These are phyloP conservation scores for Coemansia sp. DNA, from an alignment of 192 early-diverging fungal species.

Conservation along the genomic window DNA sequence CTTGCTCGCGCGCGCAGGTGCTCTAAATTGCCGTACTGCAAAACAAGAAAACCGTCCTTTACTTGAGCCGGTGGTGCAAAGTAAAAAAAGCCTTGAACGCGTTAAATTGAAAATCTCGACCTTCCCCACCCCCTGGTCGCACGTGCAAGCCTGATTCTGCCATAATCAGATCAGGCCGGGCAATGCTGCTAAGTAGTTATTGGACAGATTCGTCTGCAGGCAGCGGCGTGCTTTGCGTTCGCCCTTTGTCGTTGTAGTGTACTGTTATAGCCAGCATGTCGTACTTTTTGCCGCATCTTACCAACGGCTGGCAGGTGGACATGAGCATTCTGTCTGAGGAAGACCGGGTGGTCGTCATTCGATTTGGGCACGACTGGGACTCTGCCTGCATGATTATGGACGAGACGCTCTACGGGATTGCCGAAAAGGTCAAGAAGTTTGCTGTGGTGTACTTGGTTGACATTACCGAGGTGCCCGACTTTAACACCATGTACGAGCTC, in stretches of 20 bases:
- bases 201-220: background rate
- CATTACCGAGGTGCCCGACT: constrained; percentile 91
- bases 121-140: constrained; percentile 4
- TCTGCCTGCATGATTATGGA: constrained; percentile 97
- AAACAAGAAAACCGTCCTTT: constrained; percentile 4
- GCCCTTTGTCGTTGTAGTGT: background rate
- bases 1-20: background rate
- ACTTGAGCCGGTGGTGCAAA: too few relatives aligned
- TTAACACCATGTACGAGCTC: constrained; percentile 96
- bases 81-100: background rate
- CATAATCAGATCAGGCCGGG: background rate
- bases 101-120: background rate
- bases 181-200: background rate
- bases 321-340: constrained; percentile 98
- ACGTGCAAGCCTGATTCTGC: background rate
- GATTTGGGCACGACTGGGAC: constrained; percentile 98
- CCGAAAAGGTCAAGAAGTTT: constrained; percentile 98
- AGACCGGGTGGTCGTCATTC: constrained; percentile 92
- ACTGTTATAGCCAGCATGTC: constrained; percentile 26
- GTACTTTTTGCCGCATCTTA: constrained; percentile 45
- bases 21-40: background rate
- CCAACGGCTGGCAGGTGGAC: constrained; percentile 93
- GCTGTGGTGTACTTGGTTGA: constrained; percentile 96
- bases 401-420: constrained; percentile 88
- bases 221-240: background rate